These are phyloP conservation scores for Aureobasidium vineae DNA, from an alignment of 2,329 filamentous ascomycete species.

Conservation along the genomic window DNA sequence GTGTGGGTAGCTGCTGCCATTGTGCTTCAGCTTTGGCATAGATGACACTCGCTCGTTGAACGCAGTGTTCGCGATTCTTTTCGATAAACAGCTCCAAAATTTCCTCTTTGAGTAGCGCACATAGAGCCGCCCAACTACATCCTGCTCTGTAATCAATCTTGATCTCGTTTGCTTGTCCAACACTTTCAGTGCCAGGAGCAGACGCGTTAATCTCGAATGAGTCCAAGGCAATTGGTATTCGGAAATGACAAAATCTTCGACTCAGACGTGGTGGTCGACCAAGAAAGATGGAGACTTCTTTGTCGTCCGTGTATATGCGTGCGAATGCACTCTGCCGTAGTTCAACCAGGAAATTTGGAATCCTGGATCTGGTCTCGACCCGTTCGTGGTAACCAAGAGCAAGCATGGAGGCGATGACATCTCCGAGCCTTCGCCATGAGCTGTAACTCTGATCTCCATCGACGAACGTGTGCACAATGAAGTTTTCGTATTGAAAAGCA, in stretches of 20 bases:
- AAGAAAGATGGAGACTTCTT: constrained; percentile 51
- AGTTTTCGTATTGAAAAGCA: constrained; percentile 49
- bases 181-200: not conserved
- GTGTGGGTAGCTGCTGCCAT: constrained; percentile 34
- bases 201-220: not conserved
- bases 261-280: constrained; percentile 50
- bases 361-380: constrained; percentile 34
- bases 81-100: constrained; percentile 37
- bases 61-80: constrained; percentile 26
- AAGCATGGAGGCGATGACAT: constrained; percentile 49
- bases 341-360: constrained; percentile 44
- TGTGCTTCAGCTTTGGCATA: constrained; percentile 30
- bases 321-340: constrained; percentile 46
- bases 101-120: constrained; percentile 39
- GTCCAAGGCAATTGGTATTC: constrained; percentile 11
- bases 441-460: constrained; percentile 51
- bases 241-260: constrained; percentile 45
- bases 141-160: constrained; percentile 36
- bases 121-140: constrained; percentile 37
- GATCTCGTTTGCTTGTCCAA: not conserved
- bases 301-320: constrained; percentile 49
- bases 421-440: constrained; percentile 50
- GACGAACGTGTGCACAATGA: constrained; percentile 47
- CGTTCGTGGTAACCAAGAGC: constrained; percentile 51
- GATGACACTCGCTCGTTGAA: constrained; percentile 28